Evolutionary conservation across 768 basidiomycete species (phyloP), one percentile per base, ranked within the genome.

Genomic region (Austroboletus eburneus): DNA sequence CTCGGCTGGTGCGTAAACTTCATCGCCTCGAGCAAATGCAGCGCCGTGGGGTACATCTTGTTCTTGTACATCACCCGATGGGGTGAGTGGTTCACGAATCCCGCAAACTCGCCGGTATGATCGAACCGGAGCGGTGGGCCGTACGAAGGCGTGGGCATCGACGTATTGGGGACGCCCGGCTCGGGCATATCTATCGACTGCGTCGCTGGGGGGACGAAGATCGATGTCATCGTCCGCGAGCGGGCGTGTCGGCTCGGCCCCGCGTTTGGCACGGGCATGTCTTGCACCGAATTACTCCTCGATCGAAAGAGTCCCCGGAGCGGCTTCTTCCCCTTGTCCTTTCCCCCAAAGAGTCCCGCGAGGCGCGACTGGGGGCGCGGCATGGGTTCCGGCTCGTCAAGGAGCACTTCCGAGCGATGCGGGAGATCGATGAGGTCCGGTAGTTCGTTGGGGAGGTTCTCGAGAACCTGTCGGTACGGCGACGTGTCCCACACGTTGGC

Each of bases 1-100:
- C 76, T 74, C 0, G 76, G 78, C 3, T 70, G 68, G 18, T 69
- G 62, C 30, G 79, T 57, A 62, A 80, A 91, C 61, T 85, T 85
- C 57, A 85, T 69, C 9, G 87, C 86, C 64, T 91, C 86, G 44
- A 80, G 75, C n/a, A 91, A 72, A 54, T 91, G 88, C 55, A 81
- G 63, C 9, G 83, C 88, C 2, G 80, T 84, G 2, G 85, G 85
- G 54, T 82, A 91, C 34, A 65, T 62, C 43, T 68, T 69, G 25
- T 78, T 71, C 29, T 71, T 61, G 61, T 80, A 82, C 43, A 80
- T 45, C 18, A 91, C 74, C 5, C 71, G 72, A 55, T 87, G 79
- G 1, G 71, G 76, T 1, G 88, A 87, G 54, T 81, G 78, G 56
- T 80, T 85, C 61, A 85, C 66, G 62, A 89, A 82, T 1, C 73